These are phyloP conservation scores for Fusarium algeriense DNA, from an alignment of 2,329 filamentous ascomycete genomes.

Conservation along the genomic window DNA sequence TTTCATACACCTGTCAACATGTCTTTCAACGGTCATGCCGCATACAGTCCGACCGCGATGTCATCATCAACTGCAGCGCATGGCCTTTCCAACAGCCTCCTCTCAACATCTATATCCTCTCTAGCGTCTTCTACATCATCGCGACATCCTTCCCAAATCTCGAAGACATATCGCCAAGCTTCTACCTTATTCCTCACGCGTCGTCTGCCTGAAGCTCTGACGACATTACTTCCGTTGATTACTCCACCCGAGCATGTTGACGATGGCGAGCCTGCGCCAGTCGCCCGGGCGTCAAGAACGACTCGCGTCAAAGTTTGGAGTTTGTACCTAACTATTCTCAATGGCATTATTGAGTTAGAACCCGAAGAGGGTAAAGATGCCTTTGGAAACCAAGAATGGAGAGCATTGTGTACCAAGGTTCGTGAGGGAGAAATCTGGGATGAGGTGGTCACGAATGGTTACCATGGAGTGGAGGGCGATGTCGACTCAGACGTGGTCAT, in stretches of 20 bases:
- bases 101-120: constrained; percentile 77
- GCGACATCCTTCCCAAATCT: constrained; percentile 79
- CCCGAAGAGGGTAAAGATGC: constrained; percentile 89
- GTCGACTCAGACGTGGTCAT: constrained; percentile 96
- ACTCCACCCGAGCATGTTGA: constrained; percentile 66
- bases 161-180: constrained; percentile 93
- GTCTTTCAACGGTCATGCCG: constrained; percentile 59
- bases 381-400: constrained; percentile 90
- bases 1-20: constrained; percentile 48
- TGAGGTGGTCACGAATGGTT: constrained; percentile 87
- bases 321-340: constrained; percentile 92
- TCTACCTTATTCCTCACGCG: constrained; percentile 95
- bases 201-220: constrained; percentile 88
- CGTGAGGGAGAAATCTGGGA: constrained; percentile 95
- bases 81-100: constrained; percentile 63
- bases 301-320: constrained; percentile 97
- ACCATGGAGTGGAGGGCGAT: constrained; percentile 87
- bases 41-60: constrained; percentile 59
- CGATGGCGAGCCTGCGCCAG: constrained; percentile 73
- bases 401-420: constrained; percentile 83
- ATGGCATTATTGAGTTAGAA: constrained; percentile 89
- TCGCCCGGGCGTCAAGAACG: constrained; percentile 82
- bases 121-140: constrained; percentile 71
- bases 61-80: constrained; percentile 49
- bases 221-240: constrained; percentile 86